A percentile compares a stretch with the other conserved stretches of the same genome.
phyloP scores from a whole-genome alignment of 768 basidiomycete genomes.

The Imleria badia region DNA sequence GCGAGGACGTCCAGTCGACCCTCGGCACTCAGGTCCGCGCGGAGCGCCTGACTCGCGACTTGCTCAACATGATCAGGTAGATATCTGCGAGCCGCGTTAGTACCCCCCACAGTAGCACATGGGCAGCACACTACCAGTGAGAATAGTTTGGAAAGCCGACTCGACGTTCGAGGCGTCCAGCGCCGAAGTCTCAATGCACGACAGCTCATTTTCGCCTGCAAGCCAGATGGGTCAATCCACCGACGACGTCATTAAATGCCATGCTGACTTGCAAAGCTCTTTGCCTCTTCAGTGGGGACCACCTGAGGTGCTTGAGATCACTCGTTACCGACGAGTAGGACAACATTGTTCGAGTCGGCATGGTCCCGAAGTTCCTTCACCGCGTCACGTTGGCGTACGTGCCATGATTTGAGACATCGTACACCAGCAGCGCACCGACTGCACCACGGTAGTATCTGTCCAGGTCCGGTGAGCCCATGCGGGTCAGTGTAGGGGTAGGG shows the following conservation, averaged over 20 bases:
- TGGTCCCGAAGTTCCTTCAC: slow-evolving; percentile 96
- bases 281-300: slow-evolving; percentile 97
- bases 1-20: slow-evolving; percentile 75
- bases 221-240: not conserved
- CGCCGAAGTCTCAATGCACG: slow-evolving; percentile 98
- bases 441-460: slow-evolving; percentile 95
- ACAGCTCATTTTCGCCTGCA: slow-evolving; percentile 84
- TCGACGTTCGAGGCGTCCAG: slow-evolving; percentile 99
- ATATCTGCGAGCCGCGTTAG: slow-evolving; percentile 61
- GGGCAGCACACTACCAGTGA: slow-evolving; percentile 62
- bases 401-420: slow-evolving; percentile 91
- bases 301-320: slow-evolving; percentile 98
- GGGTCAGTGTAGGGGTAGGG: slow-evolving; percentile 6
- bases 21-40: slow-evolving; percentile 67
- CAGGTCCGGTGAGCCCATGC: slow-evolving; percentile 1
- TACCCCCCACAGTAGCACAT: not conserved
- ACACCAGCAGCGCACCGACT: slow-evolving; percentile 87
- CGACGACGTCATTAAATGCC: not conserved
- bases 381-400: slow-evolving; percentile 93
- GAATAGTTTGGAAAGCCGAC: slow-evolving; percentile 93
- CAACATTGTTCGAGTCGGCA: slow-evolving; percentile 89
- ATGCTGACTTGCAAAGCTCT: slow-evolving; percentile 78
- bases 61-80: slow-evolving; percentile 96
- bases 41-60: slow-evolving; percentile 76
- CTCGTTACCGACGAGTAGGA: slow-evolving; percentile 97